These are phyloP conservation scores for Cicer judaicum DNA, from an alignment of 306 rosid species.

Conservation along the genomic window DNA sequence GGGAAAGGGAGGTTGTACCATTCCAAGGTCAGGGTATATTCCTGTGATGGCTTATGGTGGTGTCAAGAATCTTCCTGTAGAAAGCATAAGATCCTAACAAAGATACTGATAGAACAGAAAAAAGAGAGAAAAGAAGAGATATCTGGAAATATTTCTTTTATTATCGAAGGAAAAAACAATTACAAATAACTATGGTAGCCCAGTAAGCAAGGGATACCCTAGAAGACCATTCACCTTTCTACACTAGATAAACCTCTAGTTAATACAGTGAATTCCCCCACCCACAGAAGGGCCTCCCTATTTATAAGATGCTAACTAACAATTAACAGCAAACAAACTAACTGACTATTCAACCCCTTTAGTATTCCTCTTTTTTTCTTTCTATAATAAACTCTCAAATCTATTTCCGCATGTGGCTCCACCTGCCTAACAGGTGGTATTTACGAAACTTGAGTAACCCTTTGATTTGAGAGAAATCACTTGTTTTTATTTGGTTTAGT, in stretches of 20 bases:
- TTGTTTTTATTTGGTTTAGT: background rate
- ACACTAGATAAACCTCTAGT: background rate
- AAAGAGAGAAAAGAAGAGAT: slow-evolving; percentile 5
- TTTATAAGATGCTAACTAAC: background rate
- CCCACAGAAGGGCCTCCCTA: background rate
- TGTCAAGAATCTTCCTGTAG: background rate
- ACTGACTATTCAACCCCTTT: background rate
- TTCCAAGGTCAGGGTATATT: slow-evolving; percentile 2
- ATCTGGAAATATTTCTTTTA: background rate
- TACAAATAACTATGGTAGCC: background rate
- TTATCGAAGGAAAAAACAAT: background rate
- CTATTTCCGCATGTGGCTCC: background rate
- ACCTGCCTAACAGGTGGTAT: background rate
- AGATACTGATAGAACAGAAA: background rate
- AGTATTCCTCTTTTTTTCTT: background rate
- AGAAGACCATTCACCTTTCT: background rate
- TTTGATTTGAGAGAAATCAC: slow-evolving; percentile 1
- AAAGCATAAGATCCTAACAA: background rate
- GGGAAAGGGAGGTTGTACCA: slow-evolving; percentile 14
- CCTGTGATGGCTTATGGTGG: background rate
- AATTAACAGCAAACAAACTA: slow-evolving; percentile 6
- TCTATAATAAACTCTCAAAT: background rate
- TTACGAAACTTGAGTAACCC: background rate
- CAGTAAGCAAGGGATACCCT: background rate
- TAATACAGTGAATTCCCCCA: background rate